A percentile compares a stretch with the other conserved stretches of the same genome.
Conservation (phyloP, 2,329 filamentous ascomycete genomes). For the Didymella pomorum region DNA sequence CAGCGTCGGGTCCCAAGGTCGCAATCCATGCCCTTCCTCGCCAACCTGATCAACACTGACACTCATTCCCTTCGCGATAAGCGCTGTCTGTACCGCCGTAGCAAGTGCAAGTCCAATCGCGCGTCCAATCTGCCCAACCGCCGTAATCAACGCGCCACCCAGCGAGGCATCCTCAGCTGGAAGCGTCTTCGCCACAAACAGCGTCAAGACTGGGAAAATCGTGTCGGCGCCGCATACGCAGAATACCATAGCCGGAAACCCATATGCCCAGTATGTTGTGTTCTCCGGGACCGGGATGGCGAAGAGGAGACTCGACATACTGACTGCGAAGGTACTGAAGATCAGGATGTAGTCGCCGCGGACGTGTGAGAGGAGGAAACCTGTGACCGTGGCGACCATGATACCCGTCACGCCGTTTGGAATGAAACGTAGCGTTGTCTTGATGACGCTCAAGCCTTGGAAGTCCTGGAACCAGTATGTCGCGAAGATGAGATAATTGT, state of each 20-base stretch:
- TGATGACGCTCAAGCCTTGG: conserved; percentile 67
- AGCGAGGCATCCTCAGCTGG: conserved; percentile 71
- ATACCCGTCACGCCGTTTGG: conserved; percentile 69
- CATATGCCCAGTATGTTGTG: conserved; percentile 73
- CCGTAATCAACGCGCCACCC: conserved; percentile 73
- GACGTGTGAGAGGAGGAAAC: conserved; percentile 55
- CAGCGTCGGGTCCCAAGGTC: conserved; percentile 42
- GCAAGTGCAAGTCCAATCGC: conserved; percentile 71
- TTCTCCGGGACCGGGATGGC: conserved; percentile 67
- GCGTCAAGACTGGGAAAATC: conserved; percentile 69
- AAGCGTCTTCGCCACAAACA: conserved; percentile 71
- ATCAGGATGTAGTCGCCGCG: conserved; percentile 66
- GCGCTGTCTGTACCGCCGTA: conserved; percentile 70
- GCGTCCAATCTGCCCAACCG: conserved; percentile 70
- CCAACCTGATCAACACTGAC: conserved; percentile 41
- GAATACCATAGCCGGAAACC: conserved; percentile 71
- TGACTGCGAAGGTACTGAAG: conserved; percentile 65
- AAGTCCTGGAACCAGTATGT: conserved; percentile 77
- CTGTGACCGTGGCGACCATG: conserved; percentile 63
- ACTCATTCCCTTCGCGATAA: conserved; percentile 48
- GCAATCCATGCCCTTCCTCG: conserved; percentile 26
- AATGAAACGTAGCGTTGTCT: conserved; percentile 73
- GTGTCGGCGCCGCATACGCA: conserved; percentile 72
- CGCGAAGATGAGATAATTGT: conserved; percentile 71
- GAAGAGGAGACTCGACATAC: conserved; percentile 67